Evolutionary conservation across 2,329 filamentous ascomycete species (phyloP), one percentile per base, ranked within the genome.

Genomic region (Fusarium sp.): DNA sequence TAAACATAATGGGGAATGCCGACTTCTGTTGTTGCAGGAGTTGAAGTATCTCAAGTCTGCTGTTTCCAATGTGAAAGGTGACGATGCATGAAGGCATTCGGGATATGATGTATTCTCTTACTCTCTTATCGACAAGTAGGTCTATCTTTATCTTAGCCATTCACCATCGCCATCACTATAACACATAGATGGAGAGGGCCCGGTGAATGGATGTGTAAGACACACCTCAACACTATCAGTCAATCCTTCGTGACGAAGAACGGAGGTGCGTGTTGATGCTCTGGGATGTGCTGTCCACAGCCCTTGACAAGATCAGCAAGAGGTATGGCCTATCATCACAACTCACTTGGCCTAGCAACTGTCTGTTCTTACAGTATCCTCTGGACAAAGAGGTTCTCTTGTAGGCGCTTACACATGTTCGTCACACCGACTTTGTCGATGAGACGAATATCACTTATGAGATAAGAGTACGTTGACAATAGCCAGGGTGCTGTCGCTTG

Each of bases 401-500:
- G 23, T 14, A 4, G n/a, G 49, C 32, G 49, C 49, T 41, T 51
- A 20, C 14, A 51, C 32, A 25, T 25, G 32, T 51, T 51, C 49
- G 49, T 51, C 49, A 51, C 49, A 51, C 49, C 49, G 49, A 51
- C 49, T 51, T 51, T 51, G 13, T 51, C 23, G 32, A 51, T 51
- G 49, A 41, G 25, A 41, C 13, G 12, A 34, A 40, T n/a, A 51
- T 51, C 49, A 41, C 32, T 41, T 51, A 25, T 40, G 23, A 51
- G 45, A 32, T 11, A 27, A 41, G 40, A 20, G 18, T 10, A 46
- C 43, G 5, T 46, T 41, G 23, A 41, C 18, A 51, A 41, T 16
- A 51, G 48, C 48, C 9, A 27, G 23, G 32, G 10, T 25, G 16
- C 13, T 14, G 34, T 23, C 40, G 49, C 49, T 51, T 51, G 23